Percentiles rank a stretch among this genome's conserved stretches.
Conservation (phyloP, 495 filamentous ascomycete genomes). For the Neurospora sp. region DNA sequence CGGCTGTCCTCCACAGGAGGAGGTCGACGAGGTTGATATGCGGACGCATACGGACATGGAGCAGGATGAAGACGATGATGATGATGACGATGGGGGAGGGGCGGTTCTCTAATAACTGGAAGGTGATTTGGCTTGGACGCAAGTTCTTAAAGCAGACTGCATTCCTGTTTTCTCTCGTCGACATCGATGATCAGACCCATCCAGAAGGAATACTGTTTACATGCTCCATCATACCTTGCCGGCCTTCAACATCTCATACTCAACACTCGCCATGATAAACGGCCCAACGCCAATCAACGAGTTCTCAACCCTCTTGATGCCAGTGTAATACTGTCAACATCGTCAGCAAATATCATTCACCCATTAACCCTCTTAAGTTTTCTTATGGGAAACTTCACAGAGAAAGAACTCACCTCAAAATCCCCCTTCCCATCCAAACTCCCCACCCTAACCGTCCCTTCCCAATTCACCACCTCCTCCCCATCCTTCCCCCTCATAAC, state of each 20-base stretch:
- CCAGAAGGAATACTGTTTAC: no score
- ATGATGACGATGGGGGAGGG: not conserved
- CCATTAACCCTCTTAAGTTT: no score
- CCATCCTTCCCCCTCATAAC: constrained; percentile 21
- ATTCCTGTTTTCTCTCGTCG: no score
- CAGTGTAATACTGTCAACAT: constrained; percentile 4
- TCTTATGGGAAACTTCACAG: not conserved
- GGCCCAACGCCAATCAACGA: constrained; percentile 2
- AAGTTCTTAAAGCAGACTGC: no score
- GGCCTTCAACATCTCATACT: not conserved
- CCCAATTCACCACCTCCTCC: constrained; percentile 28
- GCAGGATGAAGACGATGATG: not conserved
- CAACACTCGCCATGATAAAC: constrained; percentile 3
- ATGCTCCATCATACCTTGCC: no score
- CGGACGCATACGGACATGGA: not conserved
- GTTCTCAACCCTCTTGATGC: constrained; percentile 1
- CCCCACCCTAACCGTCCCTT: constrained; percentile 46
- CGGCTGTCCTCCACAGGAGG: not conserved
- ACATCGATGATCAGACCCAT: no score
- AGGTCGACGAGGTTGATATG: not conserved
- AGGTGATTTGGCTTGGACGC: no score
- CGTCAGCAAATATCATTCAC: no score
- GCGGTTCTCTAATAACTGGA: not conserved
- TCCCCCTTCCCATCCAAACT: constrained; percentile 41
- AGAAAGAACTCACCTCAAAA: constrained; percentile 26